Percentiles rank a stretch among this genome's conserved stretches.
Conservation (phyloP, 176 grass and related monocot genomes). For the Zoysia japonica region DNA sequence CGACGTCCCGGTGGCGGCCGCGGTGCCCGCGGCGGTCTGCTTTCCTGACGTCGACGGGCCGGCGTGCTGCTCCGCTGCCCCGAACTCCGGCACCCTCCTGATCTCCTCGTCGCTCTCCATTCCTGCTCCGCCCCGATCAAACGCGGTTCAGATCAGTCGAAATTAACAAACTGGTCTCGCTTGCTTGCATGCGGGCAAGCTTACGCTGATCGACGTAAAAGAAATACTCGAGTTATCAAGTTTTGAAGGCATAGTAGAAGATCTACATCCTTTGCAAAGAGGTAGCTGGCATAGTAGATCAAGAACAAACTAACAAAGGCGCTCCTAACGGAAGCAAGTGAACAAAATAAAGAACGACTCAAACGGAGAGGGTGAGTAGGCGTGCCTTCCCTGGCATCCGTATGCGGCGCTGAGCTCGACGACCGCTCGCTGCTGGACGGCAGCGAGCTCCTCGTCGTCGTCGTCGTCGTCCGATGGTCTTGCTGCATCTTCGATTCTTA, state of each 20-base stretch:
- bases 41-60: constrained; percentile 58
- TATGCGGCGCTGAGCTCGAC: constrained; percentile 64
- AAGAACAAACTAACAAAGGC: too few relatives aligned
- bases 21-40: neutral
- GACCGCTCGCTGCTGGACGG: constrained; percentile 93
- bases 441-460: constrained; percentile 46
- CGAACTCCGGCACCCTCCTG: constrained; percentile 71
- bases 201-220: neutral
- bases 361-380: neutral
- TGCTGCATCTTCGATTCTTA: constrained; percentile 32
- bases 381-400: constrained; percentile 51
- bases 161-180: neutral
- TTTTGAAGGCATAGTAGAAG: too few relatives aligned
- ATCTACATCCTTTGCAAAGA: too few relatives aligned
- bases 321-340: too few relatives aligned
- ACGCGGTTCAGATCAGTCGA: neutral
- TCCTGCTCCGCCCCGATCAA: constrained; percentile 27
- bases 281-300: too few relatives aligned
- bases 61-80: constrained; percentile 25
- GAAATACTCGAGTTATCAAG: too few relatives aligned
- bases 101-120: constrained; percentile 88
- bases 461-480: constrained; percentile 46
- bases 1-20: neutral
- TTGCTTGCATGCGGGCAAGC: neutral
- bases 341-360: too few relatives aligned